Evolutionary conservation across 192 early-diverging fungal species (phyloP), one percentile per base, ranked within the genome.

Genomic region (Chytriomyces sp.): DNA sequence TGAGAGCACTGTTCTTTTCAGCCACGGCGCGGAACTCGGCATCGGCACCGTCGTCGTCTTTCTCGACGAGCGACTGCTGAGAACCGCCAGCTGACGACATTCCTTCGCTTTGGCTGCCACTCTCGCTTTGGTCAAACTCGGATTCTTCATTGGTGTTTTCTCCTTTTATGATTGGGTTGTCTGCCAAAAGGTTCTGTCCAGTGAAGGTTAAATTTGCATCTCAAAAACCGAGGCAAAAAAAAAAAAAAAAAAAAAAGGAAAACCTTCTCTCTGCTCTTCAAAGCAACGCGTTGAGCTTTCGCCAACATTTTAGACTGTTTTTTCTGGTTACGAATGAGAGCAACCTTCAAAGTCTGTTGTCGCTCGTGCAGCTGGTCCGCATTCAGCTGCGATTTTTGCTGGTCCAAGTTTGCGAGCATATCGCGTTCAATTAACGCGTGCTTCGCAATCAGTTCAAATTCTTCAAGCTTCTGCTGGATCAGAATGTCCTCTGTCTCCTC

Each of bases 361-460:
- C 50, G 73, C 8, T 79, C 78, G 13, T 43, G 18, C 59, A 79
- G 53, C 18, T 79, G 78, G 16, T 50, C 20, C 0, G 45, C 47
- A 43, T 79, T 64, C 8, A 79, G 64, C 18, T 65, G 64, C 35
- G 45, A 61, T 26, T 70, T 69, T 61, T 70, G 78, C 43, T 65
- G 60, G 49, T 79, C 78, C 11, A 79, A 64, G 7, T 44, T 35
- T 16, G 71, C 24, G 49, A n/a, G 7, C 11, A 72, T 46, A 35
- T 67, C 64, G 23, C 57, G 23, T 62, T 79, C 78, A 23, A 66
- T 45, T 10, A 48, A 23, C 6, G n/a, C 4, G 13, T 79, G 70
- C 46, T 79, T 79, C 16, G 61, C 11, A 18, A 74, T 26, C n/a
- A 79, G 50, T 49, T 79, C 78, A 45, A 74, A 79, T 57, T 79